Base-by-base conservation (phyloP, 768 basidiomycete genomes). In the Sutorius australiensis region DNA sequence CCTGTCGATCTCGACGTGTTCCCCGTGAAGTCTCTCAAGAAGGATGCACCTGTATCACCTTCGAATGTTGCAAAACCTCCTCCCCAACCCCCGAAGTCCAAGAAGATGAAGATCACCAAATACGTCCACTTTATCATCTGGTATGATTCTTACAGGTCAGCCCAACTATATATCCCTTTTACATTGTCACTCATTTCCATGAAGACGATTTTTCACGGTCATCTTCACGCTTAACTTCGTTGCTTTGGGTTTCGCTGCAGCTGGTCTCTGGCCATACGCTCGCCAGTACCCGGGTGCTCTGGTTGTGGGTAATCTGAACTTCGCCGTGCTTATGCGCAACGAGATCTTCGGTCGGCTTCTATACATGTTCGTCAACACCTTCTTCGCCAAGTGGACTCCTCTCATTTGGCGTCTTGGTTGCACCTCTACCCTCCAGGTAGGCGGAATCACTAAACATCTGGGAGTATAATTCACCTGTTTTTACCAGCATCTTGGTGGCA, bases 351-450 rank as follows among this genome's bases (percentile, higher is more conserved):
- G 88, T 10, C 84, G 90, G n/a, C 67, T 82, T 33, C 63, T 92
- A 13, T 92, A 91, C 64, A 68, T 83, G 42, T 60, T 84, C 19
- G 77, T 88, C 56, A 92, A 89, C 64, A 87, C 81, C 0, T 68
- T 78, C 28, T 90, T 92, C 56, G 86, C 87, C n/a, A 91, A 87
- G 83, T 89, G 87, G 87, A 70, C 87, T 1, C 87, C 87, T 19
- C 73, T 89, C 30, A 81, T 77, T 78, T 88, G 77, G 70, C 78
- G 87, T 53, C 74, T 89, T 17, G 83, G 79, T 28, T 87, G 84
- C 71, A 89, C 87, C 0, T 87, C 86, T 27, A 80, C 83, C 10
- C 76, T 88, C 37, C 85, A 86, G 76, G 83, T 81, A 57, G 34
- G 66, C 50, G 6, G 10, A 32, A 17, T 46, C 21, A 24, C 16